A percentile compares a stretch with the other conserved stretches of the same genome.
Conservation (phyloP, 306 rosid species). For the Acacia crassicarpa region DNA sequence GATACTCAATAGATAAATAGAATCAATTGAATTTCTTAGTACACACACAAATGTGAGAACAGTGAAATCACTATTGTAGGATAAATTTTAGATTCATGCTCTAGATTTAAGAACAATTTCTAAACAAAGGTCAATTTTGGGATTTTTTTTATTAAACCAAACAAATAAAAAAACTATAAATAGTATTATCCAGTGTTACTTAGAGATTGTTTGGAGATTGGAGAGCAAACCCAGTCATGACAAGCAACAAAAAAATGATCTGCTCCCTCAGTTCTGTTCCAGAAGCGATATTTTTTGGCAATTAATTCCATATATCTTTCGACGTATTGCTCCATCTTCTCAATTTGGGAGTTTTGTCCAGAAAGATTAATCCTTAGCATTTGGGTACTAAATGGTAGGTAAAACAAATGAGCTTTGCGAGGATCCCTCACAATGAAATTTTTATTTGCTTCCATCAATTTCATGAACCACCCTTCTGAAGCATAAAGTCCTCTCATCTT, state of each 20-base stretch:
- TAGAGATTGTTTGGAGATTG: neutral
- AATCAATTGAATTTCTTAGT: neutral
- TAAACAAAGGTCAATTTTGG: neutral
- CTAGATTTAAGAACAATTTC: neutral
- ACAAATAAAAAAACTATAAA: neutral
- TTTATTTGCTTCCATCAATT: conserved; percentile 66
- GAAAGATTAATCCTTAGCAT: conserved; percentile 54
- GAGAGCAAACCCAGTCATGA: conserved; percentile 80
- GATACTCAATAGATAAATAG: neutral
- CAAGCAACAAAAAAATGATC: conserved; percentile 96
- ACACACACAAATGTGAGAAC: neutral
- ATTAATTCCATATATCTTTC: conserved; percentile 64
- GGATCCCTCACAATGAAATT: conserved; percentile 66
- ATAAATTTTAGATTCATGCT: neutral
- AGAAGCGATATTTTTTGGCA: conserved; percentile 61
- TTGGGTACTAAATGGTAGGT: conserved; percentile 76
- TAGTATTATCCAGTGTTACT: neutral
- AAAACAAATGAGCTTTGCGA: conserved; percentile 79
- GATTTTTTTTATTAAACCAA: neutral
- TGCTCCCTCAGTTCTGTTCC: conserved; percentile 87
- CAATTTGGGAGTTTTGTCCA: conserved; percentile 34
- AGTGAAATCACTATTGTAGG: neutral
- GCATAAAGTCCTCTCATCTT: conserved; percentile 83
- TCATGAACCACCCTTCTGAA: conserved; percentile 97
- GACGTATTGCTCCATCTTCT: conserved; percentile 58